phyloP scores from a whole-genome alignment of 306 rosid species.

The Vigna mungo region DNA sequence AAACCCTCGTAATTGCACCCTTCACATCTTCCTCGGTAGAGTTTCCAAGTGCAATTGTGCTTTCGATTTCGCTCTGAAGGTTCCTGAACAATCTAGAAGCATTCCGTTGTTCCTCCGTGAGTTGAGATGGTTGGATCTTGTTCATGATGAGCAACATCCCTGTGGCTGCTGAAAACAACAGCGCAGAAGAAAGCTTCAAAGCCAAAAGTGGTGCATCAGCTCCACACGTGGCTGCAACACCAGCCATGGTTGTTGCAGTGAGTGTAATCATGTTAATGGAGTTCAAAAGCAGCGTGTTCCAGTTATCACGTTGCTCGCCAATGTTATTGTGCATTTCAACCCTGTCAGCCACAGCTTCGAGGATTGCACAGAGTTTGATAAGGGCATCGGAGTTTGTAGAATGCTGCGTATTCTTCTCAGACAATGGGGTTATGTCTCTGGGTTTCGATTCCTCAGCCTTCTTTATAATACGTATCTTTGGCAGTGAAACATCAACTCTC shows the following conservation, averaged over 20 bases:
- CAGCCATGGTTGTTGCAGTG: slow-evolving; percentile 69
- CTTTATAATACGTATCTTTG: slow-evolving; percentile 27
- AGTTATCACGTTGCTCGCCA: slow-evolving; percentile 69
- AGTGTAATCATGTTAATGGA: slow-evolving; percentile 86
- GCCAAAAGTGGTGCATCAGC: slow-evolving; percentile 49
- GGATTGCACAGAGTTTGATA: slow-evolving; percentile 56
- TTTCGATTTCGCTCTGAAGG: slow-evolving; percentile 54
- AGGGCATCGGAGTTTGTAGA: slow-evolving; percentile 8
- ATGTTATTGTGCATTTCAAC: slow-evolving; percentile 77
- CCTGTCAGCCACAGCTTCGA: slow-evolving; percentile 66
- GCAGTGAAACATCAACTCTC: slow-evolving; percentile 5
- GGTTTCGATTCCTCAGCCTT: slow-evolving; percentile 29
- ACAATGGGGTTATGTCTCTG: too few species aligned
- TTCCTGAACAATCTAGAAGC: slow-evolving; percentile 70
- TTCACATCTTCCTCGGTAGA: slow-evolving; percentile 57
- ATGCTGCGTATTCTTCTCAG: too few species aligned
- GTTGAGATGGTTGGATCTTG: slow-evolving; percentile 87
- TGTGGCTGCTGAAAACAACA: slow-evolving; percentile 67
- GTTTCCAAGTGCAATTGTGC: slow-evolving; percentile 41
- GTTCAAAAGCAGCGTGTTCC: slow-evolving; percentile 69
- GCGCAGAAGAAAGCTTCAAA: slow-evolving; percentile 62
- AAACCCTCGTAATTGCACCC: slow-evolving; percentile 55
- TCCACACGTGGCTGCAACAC: slow-evolving; percentile 53
- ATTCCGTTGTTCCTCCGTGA: slow-evolving; percentile 82
- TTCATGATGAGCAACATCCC: slow-evolving; percentile 67